phyloP scores from a whole-genome alignment of 306 rosid genomes.

The Ormosia semicastrata region DNA sequence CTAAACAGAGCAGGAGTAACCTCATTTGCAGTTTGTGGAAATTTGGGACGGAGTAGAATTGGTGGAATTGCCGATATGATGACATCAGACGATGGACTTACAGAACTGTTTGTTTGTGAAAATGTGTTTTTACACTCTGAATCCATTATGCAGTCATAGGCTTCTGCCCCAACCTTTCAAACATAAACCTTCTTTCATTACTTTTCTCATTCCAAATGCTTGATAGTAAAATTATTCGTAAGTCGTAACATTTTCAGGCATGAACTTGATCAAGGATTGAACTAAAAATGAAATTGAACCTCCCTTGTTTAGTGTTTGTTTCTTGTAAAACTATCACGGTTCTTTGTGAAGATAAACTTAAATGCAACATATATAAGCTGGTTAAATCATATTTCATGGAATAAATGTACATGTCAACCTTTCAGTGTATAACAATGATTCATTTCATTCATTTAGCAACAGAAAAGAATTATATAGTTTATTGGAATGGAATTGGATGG shows the following conservation, averaged over 20 bases:
- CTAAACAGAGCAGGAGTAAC: neutral
- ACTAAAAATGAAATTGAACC: neutral
- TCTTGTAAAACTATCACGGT: neutral
- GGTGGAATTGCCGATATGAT: neutral
- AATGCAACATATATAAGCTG: neutral
- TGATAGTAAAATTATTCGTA: neutral
- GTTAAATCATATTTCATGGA: neutral
- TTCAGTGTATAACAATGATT: neutral
- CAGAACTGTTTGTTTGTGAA: neutral
- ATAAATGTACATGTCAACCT: neutral
- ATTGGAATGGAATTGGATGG: neutral
- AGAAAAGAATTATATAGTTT: neutral
- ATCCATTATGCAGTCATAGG: neutral
- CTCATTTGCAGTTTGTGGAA: neutral
- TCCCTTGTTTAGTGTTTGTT: neutral
- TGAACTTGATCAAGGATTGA: neutral
- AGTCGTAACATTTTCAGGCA: neutral
- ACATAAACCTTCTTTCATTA: neutral
- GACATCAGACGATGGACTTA: slow-evolving; percentile 4
- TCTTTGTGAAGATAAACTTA: neutral
- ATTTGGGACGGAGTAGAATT: neutral
- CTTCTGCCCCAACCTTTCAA: neutral
- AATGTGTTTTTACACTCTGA: neutral
- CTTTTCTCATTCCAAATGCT: neutral
- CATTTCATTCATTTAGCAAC: neutral